phyloP scores from a whole-genome alignment of 805 yeast species.

The Zygosaccharomyces kombuchaensis region DNA sequence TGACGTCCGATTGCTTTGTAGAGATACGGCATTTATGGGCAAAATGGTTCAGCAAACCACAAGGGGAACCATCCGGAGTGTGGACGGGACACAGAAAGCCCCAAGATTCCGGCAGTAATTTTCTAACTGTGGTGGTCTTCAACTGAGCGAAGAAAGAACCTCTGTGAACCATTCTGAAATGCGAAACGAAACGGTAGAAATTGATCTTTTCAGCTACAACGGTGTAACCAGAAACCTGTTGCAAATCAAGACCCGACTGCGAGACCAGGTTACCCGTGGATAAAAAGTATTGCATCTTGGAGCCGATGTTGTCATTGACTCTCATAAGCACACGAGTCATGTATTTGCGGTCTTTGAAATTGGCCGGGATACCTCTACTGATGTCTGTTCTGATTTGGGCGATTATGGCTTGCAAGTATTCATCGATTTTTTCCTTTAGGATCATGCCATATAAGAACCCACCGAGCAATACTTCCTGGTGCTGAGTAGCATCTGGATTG shows the following conservation, averaged over 20 bases:
- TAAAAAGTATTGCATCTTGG: conserved; percentile 86
- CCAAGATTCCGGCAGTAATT: conserved; percentile 96
- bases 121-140: conserved; percentile 95
- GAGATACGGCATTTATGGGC: conserved; percentile 91
- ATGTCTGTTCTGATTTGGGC: conserved; percentile 76
- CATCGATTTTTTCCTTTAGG: conserved; percentile 92
- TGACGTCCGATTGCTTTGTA: conserved; percentile 69
- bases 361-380: conserved; percentile 72
- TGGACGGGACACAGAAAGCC: conserved; percentile 98
- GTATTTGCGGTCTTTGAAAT: conserved; percentile 79
- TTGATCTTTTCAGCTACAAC: conserved; percentile 98
- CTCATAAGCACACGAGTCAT: conserved; percentile 73
- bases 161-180: conserved; percentile 98
- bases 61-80: conserved; percentile 99
- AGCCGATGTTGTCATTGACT: conserved; percentile 90
- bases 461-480: conserved; percentile 92
- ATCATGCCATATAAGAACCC: conserved; percentile 97
- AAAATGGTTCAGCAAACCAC: conserved; percentile 95
- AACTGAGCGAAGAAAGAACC: conserved; percentile 98
- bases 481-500: conserved; percentile 98
- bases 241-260: conserved; percentile 95
- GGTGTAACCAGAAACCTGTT: conserved; percentile 96
- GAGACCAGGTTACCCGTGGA: conserved; percentile 97
- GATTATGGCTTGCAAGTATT: conserved; percentile 70
- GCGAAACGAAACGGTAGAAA: conserved; percentile 95